phyloP scores from a whole-genome alignment of 202 grass and related monocot genomes.

The Schoenoplectus tabernaemontani region DNA sequence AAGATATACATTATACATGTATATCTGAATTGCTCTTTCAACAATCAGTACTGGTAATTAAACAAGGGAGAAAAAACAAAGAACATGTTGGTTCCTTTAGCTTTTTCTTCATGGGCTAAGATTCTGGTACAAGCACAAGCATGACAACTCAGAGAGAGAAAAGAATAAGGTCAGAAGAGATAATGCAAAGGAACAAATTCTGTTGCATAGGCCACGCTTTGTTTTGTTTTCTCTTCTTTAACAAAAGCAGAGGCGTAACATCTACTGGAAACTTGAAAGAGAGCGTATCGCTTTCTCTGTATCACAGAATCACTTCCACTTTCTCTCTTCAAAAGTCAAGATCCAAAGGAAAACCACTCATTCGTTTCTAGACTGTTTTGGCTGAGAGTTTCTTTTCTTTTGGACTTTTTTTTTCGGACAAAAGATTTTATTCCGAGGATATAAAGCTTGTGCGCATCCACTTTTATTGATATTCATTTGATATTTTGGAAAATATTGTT shows the following conservation, averaged over 20 bases:
- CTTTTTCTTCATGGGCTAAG: constrained; percentile 15
- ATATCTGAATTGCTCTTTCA: neutral
- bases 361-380: neutral
- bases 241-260: constrained; percentile 20
- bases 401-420: neutral
- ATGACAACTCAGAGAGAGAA: constrained; percentile 1
- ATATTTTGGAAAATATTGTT: neutral
- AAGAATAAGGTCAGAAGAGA: neutral
- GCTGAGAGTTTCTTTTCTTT: neutral
- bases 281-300: neutral
- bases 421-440: constrained; percentile 5
- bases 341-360: constrained; percentile 14
- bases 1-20: neutral
- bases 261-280: neutral
- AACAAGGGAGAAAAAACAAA: constrained; percentile 4
- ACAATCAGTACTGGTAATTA: neutral
- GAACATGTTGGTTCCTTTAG: neutral
- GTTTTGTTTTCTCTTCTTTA: constrained; percentile 14
- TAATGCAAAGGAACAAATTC: constrained; percentile 18
- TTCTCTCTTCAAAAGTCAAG: constrained; percentile 10
- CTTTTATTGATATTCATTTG: neutral
- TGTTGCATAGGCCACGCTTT: constrained; percentile 17
- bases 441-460: no score
- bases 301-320: neutral
- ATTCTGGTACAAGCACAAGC: constrained; percentile 5